Conservation (phyloP, 1,139 yeast genomes). For the Yamadazyma atlantica region DNA sequence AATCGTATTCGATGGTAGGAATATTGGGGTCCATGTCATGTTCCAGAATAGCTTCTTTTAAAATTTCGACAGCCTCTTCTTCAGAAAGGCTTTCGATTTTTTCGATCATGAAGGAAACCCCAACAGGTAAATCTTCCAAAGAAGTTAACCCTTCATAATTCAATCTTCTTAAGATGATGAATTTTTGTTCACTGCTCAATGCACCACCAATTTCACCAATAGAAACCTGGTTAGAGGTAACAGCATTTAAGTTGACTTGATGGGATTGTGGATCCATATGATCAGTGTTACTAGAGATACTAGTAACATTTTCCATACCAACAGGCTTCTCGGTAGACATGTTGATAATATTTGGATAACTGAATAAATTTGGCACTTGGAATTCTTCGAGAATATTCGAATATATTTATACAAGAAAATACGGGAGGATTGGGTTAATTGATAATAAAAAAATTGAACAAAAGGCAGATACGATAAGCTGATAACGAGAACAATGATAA, state of each 20-base stretch:
- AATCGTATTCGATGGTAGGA: constrained; percentile 33
- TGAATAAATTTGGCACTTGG: no score
- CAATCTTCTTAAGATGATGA: constrained; percentile 25
- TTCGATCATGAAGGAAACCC: constrained; percentile 35
- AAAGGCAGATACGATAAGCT: not conserved
- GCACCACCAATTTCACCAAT: constrained; percentile 22
- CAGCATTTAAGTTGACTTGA: constrained; percentile 21
- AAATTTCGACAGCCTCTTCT: constrained; percentile 41
- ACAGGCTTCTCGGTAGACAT: not conserved
- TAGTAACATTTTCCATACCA: not conserved
- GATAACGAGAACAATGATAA: not conserved
- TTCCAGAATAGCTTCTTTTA: constrained; percentile 37
- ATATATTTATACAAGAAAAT: not conserved
- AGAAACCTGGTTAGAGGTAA: constrained; percentile 22
- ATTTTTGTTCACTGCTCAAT: constrained; percentile 27
- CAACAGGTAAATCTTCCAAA: constrained; percentile 33
- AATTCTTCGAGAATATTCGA: not conserved
- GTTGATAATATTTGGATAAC: not conserved
- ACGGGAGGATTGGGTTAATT: not conserved
- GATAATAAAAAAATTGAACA: no score
- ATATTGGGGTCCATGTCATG: constrained; percentile 53
- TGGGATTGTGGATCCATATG: constrained; percentile 12
- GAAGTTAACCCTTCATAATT: constrained; percentile 23
- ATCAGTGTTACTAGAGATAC: constrained; percentile 4
- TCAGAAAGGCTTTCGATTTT: constrained; percentile 35